Base-by-base conservation (phyloP, 139 green algal species). In the Zygnema cylindricum region DNA sequence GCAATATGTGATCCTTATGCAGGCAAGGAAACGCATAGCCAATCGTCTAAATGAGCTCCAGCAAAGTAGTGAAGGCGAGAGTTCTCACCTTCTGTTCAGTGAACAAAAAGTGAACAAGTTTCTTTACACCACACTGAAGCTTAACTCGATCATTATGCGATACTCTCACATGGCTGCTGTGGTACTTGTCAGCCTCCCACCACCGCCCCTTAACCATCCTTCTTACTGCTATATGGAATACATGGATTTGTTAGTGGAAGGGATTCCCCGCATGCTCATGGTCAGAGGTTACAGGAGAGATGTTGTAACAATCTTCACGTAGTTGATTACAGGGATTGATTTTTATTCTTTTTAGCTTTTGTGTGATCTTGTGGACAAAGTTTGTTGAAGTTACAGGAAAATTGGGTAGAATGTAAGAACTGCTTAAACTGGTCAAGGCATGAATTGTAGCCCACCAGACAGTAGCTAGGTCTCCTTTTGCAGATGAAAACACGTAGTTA, bases 171-270 rank as follows among this genome's bases (percentile, higher is more conserved):
- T 73, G 69, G 89, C 89, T 81, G 87, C 87, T 21, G 71, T 92
- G 39, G 89, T 92, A 35, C 77, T 92, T 25, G 73, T 92, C 22
- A 85, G 42, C 35, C 77, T 92, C 1, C 89, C 89, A 21, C 89
- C 89, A 1, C 89, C 89, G 3, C 89, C 89, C 21, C 63, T 43
- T 21, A 82, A 92, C 40, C 77, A 93, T 41, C 88, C 87, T 7
- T 42, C 87, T 2, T 92, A 92, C 55, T 87, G 89, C 76, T 93
- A 93, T 77, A 93, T 93, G 89, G 76, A 92, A 57, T 93, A 93
- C 87, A 92, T 93, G 71, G 89, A 93, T 25, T 38, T 93, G 49
- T 71, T 93, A n/a, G 89, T 92, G 39, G 81, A 92, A 22, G 40
- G 49, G 40, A 90, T 92, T 30, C 87, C 89, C 22, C 73, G 76